Evolutionary conservation across 306 rosid species (phyloP), one percentile per base, ranked within the genome.

Genomic region (Acacia melanoxylon): DNA sequence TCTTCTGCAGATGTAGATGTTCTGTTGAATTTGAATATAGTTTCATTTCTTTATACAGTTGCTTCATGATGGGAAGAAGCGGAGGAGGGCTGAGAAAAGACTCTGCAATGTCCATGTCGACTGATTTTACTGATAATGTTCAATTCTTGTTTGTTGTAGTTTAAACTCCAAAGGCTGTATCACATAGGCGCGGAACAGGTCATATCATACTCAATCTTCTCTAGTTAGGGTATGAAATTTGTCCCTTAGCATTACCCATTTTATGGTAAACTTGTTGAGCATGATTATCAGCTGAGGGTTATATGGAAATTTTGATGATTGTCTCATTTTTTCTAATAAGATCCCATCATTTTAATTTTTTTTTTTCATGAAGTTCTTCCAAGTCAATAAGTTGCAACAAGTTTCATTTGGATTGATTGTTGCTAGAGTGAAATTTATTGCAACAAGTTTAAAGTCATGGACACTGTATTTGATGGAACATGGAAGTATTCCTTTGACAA

Each of bases 21-120:
- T 56, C 19, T 35, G 3, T 75, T 51, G 78, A 61, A 40, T 11
- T 49, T 35, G 82, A 46, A 77, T 12, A 12, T 15, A 8, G 7
- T 27, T 33, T 51, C 27, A 54, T 81, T 81, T 63, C 20, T 42
- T 40, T 81, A 77, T 78, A 79, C 90, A 90, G 91, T 73, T 81
- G 3, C 76, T 41, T 15, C 87, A 83, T 27, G 85, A 83, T 24
- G 87, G 82, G n/a, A 79, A 86, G 42, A 92, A 90, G 86, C 91
- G 80, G 78, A 87, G 86, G 46, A 85, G 75, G 86, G 84, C 86
- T 22, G 88, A 84, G 74, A 80, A 46, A 82, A 87, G 54, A 71
- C 85, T 61, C 16, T 92, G 97, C 70, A 87, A 80, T 52, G 92
- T 92, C 78, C 80, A 85, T 49, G 80, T 86, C 69, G 51, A 81